Conservation (phyloP, 768 basidiomycete species). For the Amanita polypyramis region DNA sequence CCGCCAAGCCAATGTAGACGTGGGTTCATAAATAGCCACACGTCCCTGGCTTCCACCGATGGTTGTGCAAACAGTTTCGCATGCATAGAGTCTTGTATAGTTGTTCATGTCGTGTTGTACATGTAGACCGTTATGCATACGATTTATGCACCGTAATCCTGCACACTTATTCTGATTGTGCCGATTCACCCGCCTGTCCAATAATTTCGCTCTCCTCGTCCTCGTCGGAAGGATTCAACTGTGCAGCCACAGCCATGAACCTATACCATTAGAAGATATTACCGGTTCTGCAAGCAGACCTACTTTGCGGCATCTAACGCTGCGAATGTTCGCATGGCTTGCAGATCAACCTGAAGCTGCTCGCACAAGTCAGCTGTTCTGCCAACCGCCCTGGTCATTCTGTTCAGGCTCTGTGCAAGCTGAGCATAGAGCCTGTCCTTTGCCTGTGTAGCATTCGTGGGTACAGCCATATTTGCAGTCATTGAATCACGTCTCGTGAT, state of each 20-base stretch:
- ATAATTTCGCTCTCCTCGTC: constrained; percentile 10
- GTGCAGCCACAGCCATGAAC: constrained; percentile 32
- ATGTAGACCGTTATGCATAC: too few species aligned
- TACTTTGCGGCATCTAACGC: constrained; percentile 78
- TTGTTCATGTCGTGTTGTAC: too few species aligned
- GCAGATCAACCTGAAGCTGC: constrained; percentile 62
- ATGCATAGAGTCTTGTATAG: too few species aligned
- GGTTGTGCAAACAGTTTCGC: too few species aligned
- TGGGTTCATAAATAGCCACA: too few species aligned
- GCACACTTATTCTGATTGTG: too few species aligned
- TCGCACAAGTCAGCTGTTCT: constrained; percentile 74
- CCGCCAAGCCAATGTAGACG: constrained; percentile 50
- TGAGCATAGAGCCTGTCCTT: constrained; percentile 79
- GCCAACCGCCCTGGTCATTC: constrained; percentile 56
- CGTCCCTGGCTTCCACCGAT: too few species aligned
- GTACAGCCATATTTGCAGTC: constrained; percentile 14
- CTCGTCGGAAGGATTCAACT: constrained; percentile 24
- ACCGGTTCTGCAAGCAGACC: background rate
- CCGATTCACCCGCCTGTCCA: background rate
- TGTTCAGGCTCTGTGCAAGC: constrained; percentile 55
- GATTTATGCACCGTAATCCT: too few species aligned
- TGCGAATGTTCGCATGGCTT: constrained; percentile 71
- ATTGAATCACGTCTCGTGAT: background rate
- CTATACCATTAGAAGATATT: constrained; percentile 12
- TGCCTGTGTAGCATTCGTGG: constrained; percentile 59